Base-by-base conservation (phyloP, 2,329 filamentous ascomycete species). In the Talaromyces sp. region DNA sequence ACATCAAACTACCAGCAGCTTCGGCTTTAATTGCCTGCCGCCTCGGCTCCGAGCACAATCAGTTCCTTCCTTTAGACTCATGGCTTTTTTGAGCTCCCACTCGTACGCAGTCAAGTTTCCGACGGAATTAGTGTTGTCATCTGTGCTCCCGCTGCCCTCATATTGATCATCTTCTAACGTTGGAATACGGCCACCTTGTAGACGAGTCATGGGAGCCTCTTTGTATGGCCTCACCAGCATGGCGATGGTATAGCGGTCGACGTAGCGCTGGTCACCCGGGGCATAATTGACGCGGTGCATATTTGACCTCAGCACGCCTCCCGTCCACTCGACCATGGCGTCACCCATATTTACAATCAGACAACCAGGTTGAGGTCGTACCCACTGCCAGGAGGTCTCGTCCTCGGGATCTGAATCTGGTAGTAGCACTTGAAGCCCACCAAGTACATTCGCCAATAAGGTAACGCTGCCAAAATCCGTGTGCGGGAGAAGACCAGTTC, bases 321-420 rank as follows among this genome's bases (percentile, higher is more conserved):
- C 74, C 0, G 78, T 79, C 68, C 83, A 80, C 65, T 82, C 79
- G 11, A 82, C 79, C 62, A 83, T 69, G 1, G 80, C 78, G 69
- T 84, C 82, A 2, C 82, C 82, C 7, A 84, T 71, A 68, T 84
- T 84, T 24, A 83, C 76, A 47, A 84, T 73, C 13, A 75, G 68
- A 64, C 69, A 70, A 0, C 69, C 72, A 1, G 67, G 66, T 9
- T 65, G 43, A 1, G 72, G 72, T 16, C 63, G 60, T 1, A 73
- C 66, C 47, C 66, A 74, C 16, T 65, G 47, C 72, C 72, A 73
- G 9, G 35, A 49, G 14, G 69, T 68, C 10, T 66, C 59, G 6
- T 59, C 56, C 13, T 60, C 35, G 22, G 67, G 67, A 8, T 62
- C 49, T 22, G 24, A 35, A 10, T 70, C 70, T 0, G 71, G 72